phyloP scores from a whole-genome alignment of 75 land plant species.

The Chamaecyparis obtusa region DNA sequence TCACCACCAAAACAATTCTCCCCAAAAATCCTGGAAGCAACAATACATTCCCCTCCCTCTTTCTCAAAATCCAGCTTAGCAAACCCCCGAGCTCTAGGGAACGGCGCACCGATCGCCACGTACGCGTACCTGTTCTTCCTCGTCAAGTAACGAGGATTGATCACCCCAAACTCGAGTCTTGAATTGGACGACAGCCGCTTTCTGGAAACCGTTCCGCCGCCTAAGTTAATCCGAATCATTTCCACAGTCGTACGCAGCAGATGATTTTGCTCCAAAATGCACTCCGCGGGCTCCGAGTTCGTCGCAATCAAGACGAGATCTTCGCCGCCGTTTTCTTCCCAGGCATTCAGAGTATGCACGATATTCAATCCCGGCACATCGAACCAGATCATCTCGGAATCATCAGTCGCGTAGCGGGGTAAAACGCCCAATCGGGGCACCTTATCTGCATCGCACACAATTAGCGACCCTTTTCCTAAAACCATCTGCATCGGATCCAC shows the following conservation, averaged over 20 bases:
- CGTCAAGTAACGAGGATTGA: conserved; percentile 54
- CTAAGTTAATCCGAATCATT: conserved; percentile 49
- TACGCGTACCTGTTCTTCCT: conserved; percentile 57
- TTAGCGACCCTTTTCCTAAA: conserved; percentile 32
- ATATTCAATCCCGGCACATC: conserved; percentile 67
- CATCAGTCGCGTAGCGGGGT: conserved; percentile 46
- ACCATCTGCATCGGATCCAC: conserved; percentile 48
- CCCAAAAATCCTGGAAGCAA: conserved; percentile 39
- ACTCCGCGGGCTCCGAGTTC: conserved; percentile 46
- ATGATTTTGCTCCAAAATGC: conserved; percentile 40
- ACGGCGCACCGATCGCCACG: conserved; percentile 50
- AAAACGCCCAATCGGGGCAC: conserved; percentile 64
- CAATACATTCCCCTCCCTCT: conserved; percentile 32
- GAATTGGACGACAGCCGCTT: conserved; percentile 24
- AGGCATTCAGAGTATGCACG: conserved; percentile 72
- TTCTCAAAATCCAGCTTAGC: conserved; percentile 63
- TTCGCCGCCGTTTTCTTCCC: conserved; percentile 68
- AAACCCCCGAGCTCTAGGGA: conserved; percentile 65
- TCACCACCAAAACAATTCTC: conserved; percentile 62
- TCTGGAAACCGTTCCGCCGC: conserved; percentile 37
- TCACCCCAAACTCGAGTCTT: conserved; percentile 64
- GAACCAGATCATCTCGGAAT: conserved; percentile 58
- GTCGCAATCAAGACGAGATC: conserved; percentile 61
- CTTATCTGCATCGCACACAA: conserved; percentile 45
- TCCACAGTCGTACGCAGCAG: conserved; percentile 41